Conservation (phyloP, 495 filamentous ascomycete species). For the Bathelium albidoporum region DNA sequence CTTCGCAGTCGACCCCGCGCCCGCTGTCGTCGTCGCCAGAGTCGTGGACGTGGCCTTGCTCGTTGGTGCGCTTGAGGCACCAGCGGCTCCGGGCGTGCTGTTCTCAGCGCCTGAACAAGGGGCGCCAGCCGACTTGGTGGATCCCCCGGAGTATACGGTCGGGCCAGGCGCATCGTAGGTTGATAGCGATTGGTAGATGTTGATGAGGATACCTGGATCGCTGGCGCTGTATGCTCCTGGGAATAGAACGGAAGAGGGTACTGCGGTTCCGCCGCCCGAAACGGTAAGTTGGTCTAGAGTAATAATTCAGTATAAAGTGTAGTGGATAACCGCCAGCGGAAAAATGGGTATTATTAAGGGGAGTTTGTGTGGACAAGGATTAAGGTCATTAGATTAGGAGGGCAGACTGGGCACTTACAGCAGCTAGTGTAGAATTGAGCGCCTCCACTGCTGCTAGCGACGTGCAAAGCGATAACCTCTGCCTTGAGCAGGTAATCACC, state of each 20-base stretch:
- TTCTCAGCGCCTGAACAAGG: neutral
- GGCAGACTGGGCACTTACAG: constrained; percentile 13
- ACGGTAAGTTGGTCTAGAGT: constrained; percentile 26
- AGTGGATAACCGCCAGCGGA: too few relatives aligned
- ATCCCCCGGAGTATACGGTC: constrained; percentile 5
- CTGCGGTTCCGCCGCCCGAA: constrained; percentile 21
- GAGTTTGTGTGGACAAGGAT: neutral
- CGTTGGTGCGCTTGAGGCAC: constrained; percentile 2
- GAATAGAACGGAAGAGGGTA: constrained; percentile 33
- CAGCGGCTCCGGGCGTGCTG: neutral
- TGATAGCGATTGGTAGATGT: neutral
- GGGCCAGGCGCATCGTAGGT: neutral
- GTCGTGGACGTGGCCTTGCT: constrained; percentile 9
- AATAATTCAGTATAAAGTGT: neutral
- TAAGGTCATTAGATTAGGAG: neutral
- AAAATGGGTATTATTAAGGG: neutral
- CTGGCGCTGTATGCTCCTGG: constrained; percentile 39
- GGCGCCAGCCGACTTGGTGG: constrained; percentile 1
- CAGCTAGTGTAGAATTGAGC: constrained; percentile 45
- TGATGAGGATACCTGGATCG: neutral
- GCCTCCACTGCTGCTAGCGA: constrained; percentile 26
- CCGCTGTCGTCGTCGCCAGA: neutral
- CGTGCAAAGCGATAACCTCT: constrained; percentile 43
- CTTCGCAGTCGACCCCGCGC: neutral
- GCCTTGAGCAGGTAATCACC: constrained; percentile 46